phyloP scores from a whole-genome alignment of 192 early-diverging fungal species.

The Geranomyces variabilis region DNA sequence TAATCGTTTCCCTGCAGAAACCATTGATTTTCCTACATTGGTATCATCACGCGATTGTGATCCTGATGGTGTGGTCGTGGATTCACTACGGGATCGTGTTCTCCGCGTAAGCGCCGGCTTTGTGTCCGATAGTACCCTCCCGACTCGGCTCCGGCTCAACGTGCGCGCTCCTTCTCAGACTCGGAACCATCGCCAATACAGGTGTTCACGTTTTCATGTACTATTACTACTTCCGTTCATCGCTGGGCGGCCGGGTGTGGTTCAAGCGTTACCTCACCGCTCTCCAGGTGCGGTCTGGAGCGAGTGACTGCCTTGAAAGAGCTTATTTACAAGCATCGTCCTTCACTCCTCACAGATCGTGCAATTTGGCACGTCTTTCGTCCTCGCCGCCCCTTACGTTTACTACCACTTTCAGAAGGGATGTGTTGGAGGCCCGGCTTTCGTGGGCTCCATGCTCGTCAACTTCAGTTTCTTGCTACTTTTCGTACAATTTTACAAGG shows the following conservation, averaged over 20 bases:
- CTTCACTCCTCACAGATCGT: constrained; percentile 43
- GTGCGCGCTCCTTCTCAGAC: too few species aligned
- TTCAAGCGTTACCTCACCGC: constrained; percentile 39
- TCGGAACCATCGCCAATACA: constrained; percentile 52
- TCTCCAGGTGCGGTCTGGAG: too few species aligned
- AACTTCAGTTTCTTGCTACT: constrained; percentile 49
- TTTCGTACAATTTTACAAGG: constrained; percentile 52
- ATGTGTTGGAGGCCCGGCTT: constrained; percentile 41
- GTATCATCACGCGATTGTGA: constrained; percentile 60
- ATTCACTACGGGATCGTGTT: constrained; percentile 47
- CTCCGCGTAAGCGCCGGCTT: constrained; percentile 2
- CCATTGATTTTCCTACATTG: constrained; percentile 58
- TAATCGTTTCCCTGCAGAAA: constrained; percentile 42
- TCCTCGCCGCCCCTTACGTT: constrained; percentile 46
- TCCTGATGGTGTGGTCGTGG: constrained; percentile 58
- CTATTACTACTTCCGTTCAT: constrained; percentile 52
- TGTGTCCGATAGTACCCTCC: too few species aligned
- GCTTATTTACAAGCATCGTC: too few species aligned
- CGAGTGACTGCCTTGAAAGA: too few species aligned
- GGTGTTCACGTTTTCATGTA: constrained; percentile 58
- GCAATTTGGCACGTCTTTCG: constrained; percentile 51
- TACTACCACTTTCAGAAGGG: constrained; percentile 45
- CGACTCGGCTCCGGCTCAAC: too few species aligned
- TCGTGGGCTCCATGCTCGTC: constrained; percentile 45
- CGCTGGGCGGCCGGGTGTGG: constrained; percentile 48